Percentiles rank a stretch among this genome's conserved stretches.
phyloP scores from a whole-genome alignment of 306 rosid species.

The Vigna radiata region DNA sequence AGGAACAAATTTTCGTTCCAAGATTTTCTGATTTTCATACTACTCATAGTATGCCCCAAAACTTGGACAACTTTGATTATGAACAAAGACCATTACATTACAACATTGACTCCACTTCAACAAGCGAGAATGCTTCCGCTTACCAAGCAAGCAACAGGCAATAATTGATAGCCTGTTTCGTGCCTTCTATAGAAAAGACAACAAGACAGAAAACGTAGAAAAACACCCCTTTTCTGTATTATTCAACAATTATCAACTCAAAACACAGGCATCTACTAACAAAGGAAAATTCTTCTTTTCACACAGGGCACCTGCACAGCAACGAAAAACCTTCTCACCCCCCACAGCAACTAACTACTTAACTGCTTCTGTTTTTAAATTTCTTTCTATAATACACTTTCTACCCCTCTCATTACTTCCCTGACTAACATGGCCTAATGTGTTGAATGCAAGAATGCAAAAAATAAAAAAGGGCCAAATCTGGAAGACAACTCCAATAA shows the following conservation, averaged over 20 bases:
- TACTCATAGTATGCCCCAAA: neutral
- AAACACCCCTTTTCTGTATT: no score
- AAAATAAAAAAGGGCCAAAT: constrained; percentile 17
- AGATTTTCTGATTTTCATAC: neutral
- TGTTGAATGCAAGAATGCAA: constrained; percentile 34
- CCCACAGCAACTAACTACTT: no score
- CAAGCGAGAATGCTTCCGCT: neutral
- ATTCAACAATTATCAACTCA: no score
- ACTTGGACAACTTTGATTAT: constrained; percentile 25
- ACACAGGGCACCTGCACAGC: no score
- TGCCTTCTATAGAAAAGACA: no score
- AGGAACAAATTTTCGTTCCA: neutral
- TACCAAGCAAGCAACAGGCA: neutral
- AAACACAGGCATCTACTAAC: no score
- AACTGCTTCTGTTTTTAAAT: no score
- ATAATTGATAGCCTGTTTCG: constrained; percentile 7
- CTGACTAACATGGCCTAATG: constrained; percentile 2
- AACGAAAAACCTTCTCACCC: no score
- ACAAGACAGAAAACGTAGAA: no score
- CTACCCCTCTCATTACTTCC: no score
- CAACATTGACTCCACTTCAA: neutral
- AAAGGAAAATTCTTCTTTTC: no score
- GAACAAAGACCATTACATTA: constrained; percentile 30
- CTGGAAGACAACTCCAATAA: constrained; percentile 24
- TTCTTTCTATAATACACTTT: no score